phyloP scores from a whole-genome alignment of 495 filamentous ascomycete genomes.

The Neohortaea acidophila region DNA sequence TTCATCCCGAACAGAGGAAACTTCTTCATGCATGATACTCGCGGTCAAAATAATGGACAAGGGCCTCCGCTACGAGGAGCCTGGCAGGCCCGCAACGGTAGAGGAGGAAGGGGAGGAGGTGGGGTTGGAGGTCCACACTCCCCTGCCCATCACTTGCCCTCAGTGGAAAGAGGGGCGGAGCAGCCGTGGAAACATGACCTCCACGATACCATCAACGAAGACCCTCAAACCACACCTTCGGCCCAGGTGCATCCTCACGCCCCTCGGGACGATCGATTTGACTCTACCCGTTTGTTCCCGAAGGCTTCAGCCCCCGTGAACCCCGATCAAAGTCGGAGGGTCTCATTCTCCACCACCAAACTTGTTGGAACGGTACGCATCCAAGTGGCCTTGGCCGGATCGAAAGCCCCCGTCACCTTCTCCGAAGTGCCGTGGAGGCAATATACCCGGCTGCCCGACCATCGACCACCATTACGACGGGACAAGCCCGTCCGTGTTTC shows the following conservation, averaged over 20 bases:
- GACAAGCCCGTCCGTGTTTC: conserved; percentile 96
- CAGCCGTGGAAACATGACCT: conserved; percentile 88
- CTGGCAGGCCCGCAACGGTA: conserved; percentile 35
- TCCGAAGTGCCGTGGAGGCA: conserved; percentile 60
- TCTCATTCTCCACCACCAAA: conserved; percentile 47
- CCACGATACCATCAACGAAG: conserved; percentile 57
- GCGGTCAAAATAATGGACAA: conserved; percentile 10
- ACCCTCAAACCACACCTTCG: not conserved
- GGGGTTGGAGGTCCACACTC: conserved; percentile 36
- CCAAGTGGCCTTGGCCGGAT: conserved; percentile 59
- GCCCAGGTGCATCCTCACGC: not conserved
- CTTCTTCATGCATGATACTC: conserved; percentile 84
- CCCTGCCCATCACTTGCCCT: conserved; percentile 36
- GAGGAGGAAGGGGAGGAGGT: conserved; percentile 39
- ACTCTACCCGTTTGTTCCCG: conserved; percentile 12
- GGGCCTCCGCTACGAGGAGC: conserved; percentile 3
- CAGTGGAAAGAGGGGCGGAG: conserved; percentile 42
- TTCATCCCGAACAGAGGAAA: conserved; percentile 89
- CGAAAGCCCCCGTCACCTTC: conserved; percentile 56
- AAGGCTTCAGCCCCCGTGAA: conserved; percentile 3
- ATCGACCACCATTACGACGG: conserved; percentile 81
- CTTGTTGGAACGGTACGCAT: conserved; percentile 68
- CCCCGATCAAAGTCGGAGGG: not conserved
- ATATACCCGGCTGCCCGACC: conserved; percentile 86
- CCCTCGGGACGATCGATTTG: not conserved